These are phyloP conservation scores for Cymbidium sinense DNA, from an alignment of 106 monocot genomes.

Conservation along the genomic window DNA sequence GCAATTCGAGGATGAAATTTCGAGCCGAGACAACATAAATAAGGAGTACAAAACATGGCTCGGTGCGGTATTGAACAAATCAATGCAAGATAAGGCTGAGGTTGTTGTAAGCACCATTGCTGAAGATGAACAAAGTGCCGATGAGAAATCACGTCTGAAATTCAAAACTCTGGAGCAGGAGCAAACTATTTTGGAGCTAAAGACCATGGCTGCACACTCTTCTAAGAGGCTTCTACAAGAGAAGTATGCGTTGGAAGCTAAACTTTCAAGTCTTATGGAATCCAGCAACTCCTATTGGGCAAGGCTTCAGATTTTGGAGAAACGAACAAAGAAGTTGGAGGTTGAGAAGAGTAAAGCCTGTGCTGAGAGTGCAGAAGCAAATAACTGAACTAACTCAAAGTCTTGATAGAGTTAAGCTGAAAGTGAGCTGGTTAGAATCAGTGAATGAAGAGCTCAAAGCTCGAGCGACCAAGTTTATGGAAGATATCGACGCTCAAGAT, in stretches of 20 bases:
- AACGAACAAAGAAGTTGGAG: constrained; percentile 5
- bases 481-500: constrained; percentile 11
- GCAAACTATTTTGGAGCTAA: constrained; percentile 26
- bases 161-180: constrained; percentile 17
- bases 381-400: constrained; percentile 18
- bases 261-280: constrained; percentile 23
- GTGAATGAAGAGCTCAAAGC: constrained; percentile 36
- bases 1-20: constrained; percentile 26
- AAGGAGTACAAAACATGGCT: constrained; percentile 25
- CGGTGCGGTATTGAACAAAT: constrained; percentile 12
- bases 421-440: constrained; percentile 17
- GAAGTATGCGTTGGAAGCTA: constrained; percentile 25
- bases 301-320: constrained; percentile 14
- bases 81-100: constrained; percentile 16
- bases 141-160: constrained; percentile 29
- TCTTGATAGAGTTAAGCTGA: constrained; percentile 21
- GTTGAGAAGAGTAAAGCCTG: constrained; percentile 3
- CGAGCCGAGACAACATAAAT: not conserved
- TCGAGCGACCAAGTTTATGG: constrained; percentile 2
- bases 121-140: constrained; percentile 14
- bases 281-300: constrained; percentile 15
- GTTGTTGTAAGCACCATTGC: constrained; percentile 10
- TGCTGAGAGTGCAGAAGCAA: not conserved
- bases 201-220: constrained; percentile 8
- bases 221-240: constrained; percentile 24